These are phyloP conservation scores for Rosa chinensis DNA, from an alignment of 306 rosid genomes.

Conservation along the genomic window DNA sequence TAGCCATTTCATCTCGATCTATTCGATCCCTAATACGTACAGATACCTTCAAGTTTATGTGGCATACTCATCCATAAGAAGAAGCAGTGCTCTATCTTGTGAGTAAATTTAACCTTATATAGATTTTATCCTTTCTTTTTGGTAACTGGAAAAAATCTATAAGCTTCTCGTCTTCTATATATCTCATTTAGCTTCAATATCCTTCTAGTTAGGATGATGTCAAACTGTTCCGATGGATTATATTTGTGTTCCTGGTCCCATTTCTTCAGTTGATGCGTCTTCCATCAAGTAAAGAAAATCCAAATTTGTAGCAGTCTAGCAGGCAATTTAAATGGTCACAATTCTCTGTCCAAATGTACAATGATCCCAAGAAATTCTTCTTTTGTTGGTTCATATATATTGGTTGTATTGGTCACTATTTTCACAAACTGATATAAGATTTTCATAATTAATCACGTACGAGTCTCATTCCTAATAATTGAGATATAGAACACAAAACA, in stretches of 20 bases:
- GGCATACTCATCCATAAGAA: conserved; percentile 18
- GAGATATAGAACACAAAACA: not conserved
- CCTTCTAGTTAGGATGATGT: not conserved
- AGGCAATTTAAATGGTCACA: not conserved
- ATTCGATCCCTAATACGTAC: not conserved
- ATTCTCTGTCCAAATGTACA: not conserved
- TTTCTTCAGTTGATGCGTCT: conserved; percentile 9
- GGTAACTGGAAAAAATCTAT: not conserved
- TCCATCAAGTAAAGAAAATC: not conserved
- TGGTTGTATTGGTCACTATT: not conserved
- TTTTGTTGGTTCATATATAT: not conserved
- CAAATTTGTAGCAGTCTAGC: not conserved
- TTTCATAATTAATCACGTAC: not conserved
- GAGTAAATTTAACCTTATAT: not conserved
- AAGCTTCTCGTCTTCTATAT: not conserved
- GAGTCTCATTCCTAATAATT: not conserved
- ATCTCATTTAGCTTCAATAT: not conserved
- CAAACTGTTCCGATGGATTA: conserved; percentile 7
- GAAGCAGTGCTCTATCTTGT: not conserved
- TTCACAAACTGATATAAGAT: too few species aligned
- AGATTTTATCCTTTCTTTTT: not conserved
- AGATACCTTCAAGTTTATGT: not conserved
- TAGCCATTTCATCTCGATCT: not conserved
- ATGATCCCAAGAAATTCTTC: not conserved
- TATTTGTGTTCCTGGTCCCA: conserved; percentile 4